Conservation (phyloP, 179 eudicot species). For the Pouteria campechiana region DNA sequence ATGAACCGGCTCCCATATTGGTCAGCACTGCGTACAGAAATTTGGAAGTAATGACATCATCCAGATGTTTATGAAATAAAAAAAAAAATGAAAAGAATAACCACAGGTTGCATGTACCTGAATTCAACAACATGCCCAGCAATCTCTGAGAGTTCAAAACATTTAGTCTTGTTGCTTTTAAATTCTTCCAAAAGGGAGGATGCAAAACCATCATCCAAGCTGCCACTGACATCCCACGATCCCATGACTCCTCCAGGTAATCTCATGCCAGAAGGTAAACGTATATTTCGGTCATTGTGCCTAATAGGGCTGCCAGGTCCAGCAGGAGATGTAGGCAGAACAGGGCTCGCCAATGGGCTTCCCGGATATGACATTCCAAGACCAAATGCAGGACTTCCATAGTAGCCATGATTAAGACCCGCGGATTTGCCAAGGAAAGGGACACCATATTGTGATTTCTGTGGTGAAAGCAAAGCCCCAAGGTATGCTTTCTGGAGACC, state of each 20-base stretch:
- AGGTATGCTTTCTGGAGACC: slow-evolving; percentile 68
- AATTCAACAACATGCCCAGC: slow-evolving; percentile 80
- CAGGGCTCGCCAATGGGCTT: slow-evolving; percentile 41
- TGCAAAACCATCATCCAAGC: slow-evolving; percentile 54
- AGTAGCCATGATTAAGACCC: slow-evolving; percentile 50
- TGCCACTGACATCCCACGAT: slow-evolving; percentile 58
- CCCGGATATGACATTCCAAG: slow-evolving; percentile 67
- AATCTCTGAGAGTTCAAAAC: slow-evolving; percentile 80
- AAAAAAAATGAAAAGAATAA: not conserved
- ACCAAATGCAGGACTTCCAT: slow-evolving; percentile 44
- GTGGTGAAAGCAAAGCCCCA: slow-evolving; percentile 44
- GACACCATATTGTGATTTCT: slow-evolving; percentile 55
- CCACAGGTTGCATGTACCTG: slow-evolving; percentile 31
- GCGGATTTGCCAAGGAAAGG: slow-evolving; percentile 41
- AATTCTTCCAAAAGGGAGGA: slow-evolving; percentile 84
- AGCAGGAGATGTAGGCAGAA: slow-evolving; percentile 54
- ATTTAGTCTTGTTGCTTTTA: slow-evolving; percentile 68
- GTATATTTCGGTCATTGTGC: slow-evolving; percentile 52
- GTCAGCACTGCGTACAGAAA: slow-evolving; percentile 55
- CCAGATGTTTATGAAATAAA: too few relatives aligned
- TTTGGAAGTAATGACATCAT: slow-evolving; percentile 1
- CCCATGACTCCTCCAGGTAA: slow-evolving; percentile 59
- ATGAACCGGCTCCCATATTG: slow-evolving; percentile 92
- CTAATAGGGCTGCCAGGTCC: slow-evolving; percentile 60
- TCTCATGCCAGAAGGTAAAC: slow-evolving; percentile 69